phyloP scores from a whole-genome alignment of 805 yeast species.

The Hanseniaspora singularis region DNA sequence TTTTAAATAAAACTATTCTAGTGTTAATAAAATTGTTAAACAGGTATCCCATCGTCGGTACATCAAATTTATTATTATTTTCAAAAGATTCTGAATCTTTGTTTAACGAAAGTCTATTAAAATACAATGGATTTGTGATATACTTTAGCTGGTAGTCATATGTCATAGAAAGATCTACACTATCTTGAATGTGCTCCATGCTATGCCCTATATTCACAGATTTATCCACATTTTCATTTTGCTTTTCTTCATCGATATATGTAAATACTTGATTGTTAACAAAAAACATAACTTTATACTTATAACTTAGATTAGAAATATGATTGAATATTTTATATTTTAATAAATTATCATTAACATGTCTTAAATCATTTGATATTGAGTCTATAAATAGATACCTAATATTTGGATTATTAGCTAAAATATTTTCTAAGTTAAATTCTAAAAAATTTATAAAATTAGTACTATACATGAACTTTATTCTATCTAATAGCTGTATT shows the following conservation, averaged over 20 bases:
- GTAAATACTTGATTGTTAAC: constrained; percentile 12
- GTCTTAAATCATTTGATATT: constrained; percentile 11
- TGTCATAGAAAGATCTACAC: constrained; percentile 1
- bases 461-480: constrained; percentile 3
- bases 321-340: constrained; percentile 5
- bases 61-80: constrained; percentile 5
- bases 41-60: constrained; percentile 9
- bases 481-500: background rate
- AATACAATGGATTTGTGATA: constrained; percentile 6
- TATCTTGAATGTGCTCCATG: background rate
- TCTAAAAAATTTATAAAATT: constrained; percentile 11
- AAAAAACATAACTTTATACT: constrained; percentile 9
- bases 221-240: background rate
- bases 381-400: constrained; percentile 10
- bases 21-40: constrained; percentile 12
- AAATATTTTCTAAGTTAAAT: constrained; percentile 1
- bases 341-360: constrained; percentile 7
- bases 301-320: constrained; percentile 7
- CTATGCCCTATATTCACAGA: background rate
- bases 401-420: background rate
- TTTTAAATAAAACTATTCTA: constrained; percentile 2
- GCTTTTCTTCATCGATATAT: constrained; percentile 5
- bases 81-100: background rate
- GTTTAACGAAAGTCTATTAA: constrained; percentile 3
- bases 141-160: constrained; percentile 6